Percentiles rank a stretch among this genome's conserved stretches.
These are phyloP conservation scores for Tulasnella sp. DNA, from an alignment of 768 basidiomycete genomes.

Conservation along the genomic window DNA sequence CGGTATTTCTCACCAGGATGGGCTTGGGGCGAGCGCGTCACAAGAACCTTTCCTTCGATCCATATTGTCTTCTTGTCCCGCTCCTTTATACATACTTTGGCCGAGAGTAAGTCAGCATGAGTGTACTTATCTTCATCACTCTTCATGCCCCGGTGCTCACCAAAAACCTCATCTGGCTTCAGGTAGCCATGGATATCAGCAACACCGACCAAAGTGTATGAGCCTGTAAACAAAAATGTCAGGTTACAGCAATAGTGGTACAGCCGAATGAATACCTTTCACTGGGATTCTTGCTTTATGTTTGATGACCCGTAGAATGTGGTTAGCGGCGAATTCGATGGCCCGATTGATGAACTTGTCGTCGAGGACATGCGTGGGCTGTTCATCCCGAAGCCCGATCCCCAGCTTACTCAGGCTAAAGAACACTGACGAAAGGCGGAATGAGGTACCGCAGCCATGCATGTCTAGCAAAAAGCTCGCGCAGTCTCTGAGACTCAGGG, in stretches of 20 bases:
- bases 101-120: not conserved
- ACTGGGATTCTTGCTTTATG: conserved; percentile 57
- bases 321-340: conserved; percentile 45
- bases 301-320: conserved; percentile 53
- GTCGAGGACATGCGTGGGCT: conserved; percentile 25
- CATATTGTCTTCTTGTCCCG: conserved; percentile 27
- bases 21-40: conserved; percentile 56
- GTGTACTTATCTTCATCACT: too few relatives aligned
- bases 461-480: conserved; percentile 43
- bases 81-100: conserved; percentile 34
- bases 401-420: conserved; percentile 38
- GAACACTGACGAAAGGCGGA: conserved; percentile 43
- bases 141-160: conserved; percentile 30
- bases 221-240: conserved; percentile 21
- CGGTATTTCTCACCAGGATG: conserved; percentile 38
- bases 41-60: conserved; percentile 42
- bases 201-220: conserved; percentile 58
- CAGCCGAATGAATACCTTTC: conserved; percentile 29
- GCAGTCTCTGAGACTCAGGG: conserved; percentile 34
- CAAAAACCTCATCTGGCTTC: conserved; percentile 48
- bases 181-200: conserved; percentile 53
- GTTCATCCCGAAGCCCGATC: conserved; percentile 27
- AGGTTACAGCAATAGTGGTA: not conserved
- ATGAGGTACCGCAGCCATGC: conserved; percentile 49
- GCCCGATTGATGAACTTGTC: conserved; percentile 44